A percentile compares a stretch with the other conserved stretches of the same genome.
phyloP scores from a whole-genome alignment of 169 alveolate genomes.

The Plasmodium malariae region DNA sequence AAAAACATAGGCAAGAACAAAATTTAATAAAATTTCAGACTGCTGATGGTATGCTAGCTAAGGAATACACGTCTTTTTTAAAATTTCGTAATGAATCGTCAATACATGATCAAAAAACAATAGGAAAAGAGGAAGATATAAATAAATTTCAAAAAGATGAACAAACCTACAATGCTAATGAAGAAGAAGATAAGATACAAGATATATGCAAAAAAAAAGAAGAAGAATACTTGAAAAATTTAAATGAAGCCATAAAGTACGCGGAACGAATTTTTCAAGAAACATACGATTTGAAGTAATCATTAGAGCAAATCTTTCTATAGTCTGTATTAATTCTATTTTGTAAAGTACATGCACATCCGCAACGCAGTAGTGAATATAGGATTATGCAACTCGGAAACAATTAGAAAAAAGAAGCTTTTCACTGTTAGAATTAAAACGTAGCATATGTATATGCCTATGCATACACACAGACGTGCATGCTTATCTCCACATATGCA shows the following conservation, averaged over 20 bases:
- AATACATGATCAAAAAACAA: neutral
- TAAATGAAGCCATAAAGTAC: conserved; percentile 57
- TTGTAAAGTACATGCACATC: no score
- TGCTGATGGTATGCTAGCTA: conserved; percentile 6
- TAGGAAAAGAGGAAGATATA: conserved; percentile 24
- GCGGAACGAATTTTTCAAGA: conserved; percentile 50
- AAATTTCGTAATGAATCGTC: conserved; percentile 48
- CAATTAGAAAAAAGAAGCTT: no score
- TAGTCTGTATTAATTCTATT: neutral
- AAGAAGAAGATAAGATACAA: neutral
- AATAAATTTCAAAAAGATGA: neutral
- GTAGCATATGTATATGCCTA: neutral
- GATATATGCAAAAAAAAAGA: conserved; percentile 33
- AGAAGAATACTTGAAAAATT: conserved; percentile 43
- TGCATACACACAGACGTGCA: neutral
- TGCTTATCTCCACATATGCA: neutral
- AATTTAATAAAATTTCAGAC: conserved; percentile 34
- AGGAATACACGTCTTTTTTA: conserved; percentile 41
- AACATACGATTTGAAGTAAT: conserved; percentile 57
- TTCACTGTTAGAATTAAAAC: neutral
- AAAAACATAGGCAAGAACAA: conserved; percentile 28
- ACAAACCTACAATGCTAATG: neutral
- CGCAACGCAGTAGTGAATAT: no score
- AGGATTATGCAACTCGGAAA: no score
- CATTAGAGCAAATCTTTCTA: neutral